Conservation (phyloP, 345 rosid species). For the Physaria fendleri region DNA sequence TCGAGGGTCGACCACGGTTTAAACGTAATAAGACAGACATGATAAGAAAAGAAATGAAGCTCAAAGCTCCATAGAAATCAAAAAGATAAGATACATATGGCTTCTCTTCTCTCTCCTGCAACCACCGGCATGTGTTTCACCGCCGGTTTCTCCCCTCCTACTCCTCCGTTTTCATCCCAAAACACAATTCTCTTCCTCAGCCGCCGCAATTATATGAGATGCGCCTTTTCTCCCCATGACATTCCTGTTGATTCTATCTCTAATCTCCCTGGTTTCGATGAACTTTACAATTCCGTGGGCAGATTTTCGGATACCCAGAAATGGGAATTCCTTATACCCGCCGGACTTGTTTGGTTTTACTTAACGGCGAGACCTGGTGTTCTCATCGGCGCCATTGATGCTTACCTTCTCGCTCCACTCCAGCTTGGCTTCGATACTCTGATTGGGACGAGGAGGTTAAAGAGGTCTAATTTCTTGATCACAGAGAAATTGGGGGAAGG, state of each 20-base stretch:
- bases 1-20: too few relatives aligned
- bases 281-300: conserved; percentile 38
- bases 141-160: conserved; percentile 35
- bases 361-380: conserved; percentile 92
- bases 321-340: conserved; percentile 51
- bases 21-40: too few relatives aligned
- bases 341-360: conserved; percentile 68
- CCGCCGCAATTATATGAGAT: conserved; percentile 25
- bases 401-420: conserved; percentile 81
- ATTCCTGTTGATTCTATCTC: conserved; percentile 34
- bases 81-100: conserved; percentile 34
- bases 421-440: conserved; percentile 63
- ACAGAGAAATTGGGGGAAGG: conserved; percentile 88
- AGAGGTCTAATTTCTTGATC: conserved; percentile 61
- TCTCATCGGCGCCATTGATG: conserved; percentile 82
- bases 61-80: too few relatives aligned
- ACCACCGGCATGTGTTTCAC: conserved; percentile 14
- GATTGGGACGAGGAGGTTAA: conserved; percentile 64
- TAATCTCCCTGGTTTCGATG: conserved; percentile 41
- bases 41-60: too few relatives aligned
- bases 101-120: conserved; percentile 50
- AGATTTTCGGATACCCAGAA: conserved; percentile 50
- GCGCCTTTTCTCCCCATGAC: conserved; percentile 34
- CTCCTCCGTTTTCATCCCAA: conserved; percentile 25
- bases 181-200: not conserved